Base-by-base conservation (phyloP, 1,284 basidiomycete genomes). In the Cerioporus squamosus region DNA sequence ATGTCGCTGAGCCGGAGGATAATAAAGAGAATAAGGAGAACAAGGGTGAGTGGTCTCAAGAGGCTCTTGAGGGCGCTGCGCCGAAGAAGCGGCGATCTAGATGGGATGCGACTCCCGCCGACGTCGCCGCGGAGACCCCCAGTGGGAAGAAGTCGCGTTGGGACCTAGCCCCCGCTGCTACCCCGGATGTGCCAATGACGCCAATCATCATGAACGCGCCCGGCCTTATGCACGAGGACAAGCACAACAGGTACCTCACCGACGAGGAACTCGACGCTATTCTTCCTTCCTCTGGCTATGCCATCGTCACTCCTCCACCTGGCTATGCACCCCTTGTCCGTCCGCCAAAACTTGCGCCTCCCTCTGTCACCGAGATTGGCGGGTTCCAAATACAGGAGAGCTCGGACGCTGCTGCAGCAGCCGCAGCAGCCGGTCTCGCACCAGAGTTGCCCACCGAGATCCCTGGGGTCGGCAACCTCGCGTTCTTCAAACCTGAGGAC, bases 401-500 rank as follows among this genome's bases (percentile, higher is more conserved):
- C 60, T 91, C 92, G 5, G 93, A 95, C 66, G 93, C 95, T 3
- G 90, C 93, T 5, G 88, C 91, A 10, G 84, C 87, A 0, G 90
- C 94, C 0, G 91, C 92, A 1, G 96, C 95, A 0, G 92, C 93
- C 0, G 94, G 95, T 59, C 93, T 98, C 43, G 91, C 93, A 15
- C 93, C 95, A 4, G 95, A 97, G 64, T 79, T 99, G 24, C 96
- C 97, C n/a, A 99, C 97, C 1, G 97, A 99, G 74, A 98, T 99
- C 65, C 96, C 96, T 42, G 97, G 97, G 43, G 96, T 99, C 42
- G 97, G 97, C 33, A 95, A 92, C 67, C 85, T 99, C 33, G 94
- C 95, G 6, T 99, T 98, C 79, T 96, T 99, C 86, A 99, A 99
- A 77, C 84, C 93, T 0, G 97, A 99, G 76, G 97, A 99, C 72